Base-by-base conservation (phyloP, 2,329 filamentous ascomycete genomes). In the Sporothrix variecibatus region DNA sequence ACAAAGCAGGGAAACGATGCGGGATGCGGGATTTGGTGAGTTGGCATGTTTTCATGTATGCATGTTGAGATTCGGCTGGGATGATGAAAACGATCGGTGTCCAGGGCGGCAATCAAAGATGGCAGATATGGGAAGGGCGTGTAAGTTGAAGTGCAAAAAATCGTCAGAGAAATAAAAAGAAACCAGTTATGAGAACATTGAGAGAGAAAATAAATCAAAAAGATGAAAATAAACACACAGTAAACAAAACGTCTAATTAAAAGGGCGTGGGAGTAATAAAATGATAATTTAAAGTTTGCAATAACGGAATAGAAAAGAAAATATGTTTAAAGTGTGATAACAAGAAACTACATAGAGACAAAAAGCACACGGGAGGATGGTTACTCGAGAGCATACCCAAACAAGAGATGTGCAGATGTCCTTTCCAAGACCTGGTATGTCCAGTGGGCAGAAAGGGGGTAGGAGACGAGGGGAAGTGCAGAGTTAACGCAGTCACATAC, bases 31-130 rank as follows among this genome's bases (percentile, higher is more conserved):
- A 31, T 7, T 11, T 68, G 43, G 26, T 68, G 64, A 49, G 64
- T 17, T 68, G 64, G 64, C 64, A 68, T 28, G 23, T 4, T 60
- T 58, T 8, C n/a, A 58, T 58, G 53, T 67, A 17, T 67, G 62
- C 64, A 49, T 68, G 20, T 68, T 20, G 38, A 46, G 46, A 53
- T 69, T 53, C 26, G n/a, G 67, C 23, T 34, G 64, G 23, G 67
- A 53, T 26, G 31, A 56, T 56, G 67, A 53, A 34, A 69, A 69
- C 26, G 67, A 69, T 56, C 28, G 49, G 28, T 53, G 11, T 71
- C 20, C 31, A 38, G 31, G 68, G 49, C 20, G 34, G 51, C 64
- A 68, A 38, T 34, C 26, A 31, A 43, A 11, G 56, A n/a, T 11
- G 40, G 49, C 11, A 23, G 28, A 23, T 38, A n/a, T 12, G 34